Conservation (phyloP, 805 yeast genomes). For the Kodamaea jinghongensis region DNA sequence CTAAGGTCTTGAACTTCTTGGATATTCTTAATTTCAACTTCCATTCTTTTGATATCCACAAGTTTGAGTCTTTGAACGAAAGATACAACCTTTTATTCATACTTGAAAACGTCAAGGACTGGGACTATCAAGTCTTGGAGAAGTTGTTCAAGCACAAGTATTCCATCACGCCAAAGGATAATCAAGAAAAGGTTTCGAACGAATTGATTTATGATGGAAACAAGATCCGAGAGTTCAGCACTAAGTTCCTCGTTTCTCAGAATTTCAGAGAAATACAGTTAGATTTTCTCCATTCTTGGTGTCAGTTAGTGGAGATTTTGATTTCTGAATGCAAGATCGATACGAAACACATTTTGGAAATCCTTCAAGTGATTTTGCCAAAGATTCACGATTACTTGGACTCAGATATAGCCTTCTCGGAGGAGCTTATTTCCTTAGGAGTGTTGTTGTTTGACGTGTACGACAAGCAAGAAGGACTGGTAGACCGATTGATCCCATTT, state of each 20-base stretch:
- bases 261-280: conserved; percentile 54
- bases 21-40: conserved; percentile 65
- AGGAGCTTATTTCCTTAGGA: conserved; percentile 72
- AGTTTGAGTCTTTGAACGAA: conserved; percentile 24
- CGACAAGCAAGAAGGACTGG: conserved; percentile 29
- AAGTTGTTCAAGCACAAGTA: conserved; percentile 19
- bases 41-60: conserved; percentile 41
- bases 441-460: conserved; percentile 67
- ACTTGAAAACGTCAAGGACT: conserved; percentile 32
- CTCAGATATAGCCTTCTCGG: conserved; percentile 61
- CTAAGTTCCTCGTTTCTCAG: conserved; percentile 45
- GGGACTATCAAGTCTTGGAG: conserved; percentile 19
- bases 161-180: conserved; percentile 21
- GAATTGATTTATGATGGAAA: conserved; percentile 25
- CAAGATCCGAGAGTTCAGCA: conserved; percentile 36
- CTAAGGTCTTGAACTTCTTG: conserved; percentile 64
- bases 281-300: conserved; percentile 77
- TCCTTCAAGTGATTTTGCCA: conserved; percentile 73
- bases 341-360: conserved; percentile 58
- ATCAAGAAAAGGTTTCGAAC: conserved; percentile 23
- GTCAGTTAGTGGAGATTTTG: conserved; percentile 69
- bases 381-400: conserved; percentile 74
- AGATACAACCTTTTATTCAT: conserved; percentile 34
- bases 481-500: conserved; percentile 54
- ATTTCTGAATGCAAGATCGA: conserved; percentile 59